These are phyloP conservation scores for Hyaloperonospora arabidopsidis DNA, from an alignment of 352 stramenopile species.

Conservation along the genomic window DNA sequence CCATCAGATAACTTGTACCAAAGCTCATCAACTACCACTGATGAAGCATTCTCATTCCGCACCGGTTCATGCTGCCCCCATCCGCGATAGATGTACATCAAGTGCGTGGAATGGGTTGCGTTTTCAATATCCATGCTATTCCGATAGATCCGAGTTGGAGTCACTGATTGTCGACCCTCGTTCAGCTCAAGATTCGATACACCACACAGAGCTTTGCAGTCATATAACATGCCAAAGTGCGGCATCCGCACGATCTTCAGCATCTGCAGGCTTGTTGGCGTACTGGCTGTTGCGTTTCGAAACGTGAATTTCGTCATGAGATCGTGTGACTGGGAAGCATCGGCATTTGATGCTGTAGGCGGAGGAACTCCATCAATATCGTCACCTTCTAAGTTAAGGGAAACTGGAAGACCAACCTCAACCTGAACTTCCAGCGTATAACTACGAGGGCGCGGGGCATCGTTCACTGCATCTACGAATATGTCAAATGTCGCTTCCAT, in stretches of 20 bases:
- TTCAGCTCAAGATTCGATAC: background rate
- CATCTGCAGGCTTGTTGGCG: conserved; percentile 14
- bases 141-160: conserved; percentile 12
- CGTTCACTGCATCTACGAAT: conserved; percentile 46
- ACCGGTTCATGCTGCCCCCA: conserved; percentile 10
- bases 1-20: conserved; percentile 45
- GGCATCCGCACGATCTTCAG: conserved; percentile 42
- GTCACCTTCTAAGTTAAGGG: conserved; percentile 32
- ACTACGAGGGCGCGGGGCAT: conserved; percentile 27
- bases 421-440: conserved; percentile 24
- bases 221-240: conserved; percentile 46
- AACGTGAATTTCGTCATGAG: conserved; percentile 19
- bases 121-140: conserved; percentile 14
- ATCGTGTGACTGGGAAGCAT: conserved; percentile 2
- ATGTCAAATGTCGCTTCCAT: conserved; percentile 35
- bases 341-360: background rate
- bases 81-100: conserved; percentile 45
- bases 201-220: conserved; percentile 31
- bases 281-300: conserved; percentile 4
- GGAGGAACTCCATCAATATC: conserved; percentile 29
- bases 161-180: conserved; percentile 1
- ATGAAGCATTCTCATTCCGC: background rate
- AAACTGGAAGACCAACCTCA: conserved; percentile 11
- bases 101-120: conserved; percentile 36
- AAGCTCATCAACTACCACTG: conserved; percentile 35